Percentiles rank a stretch among this genome's conserved stretches.
Evolutionary conservation across 495 filamentous ascomycete species (phyloP).

Genomic region (Aspergillus saccharolyticus): DNA sequence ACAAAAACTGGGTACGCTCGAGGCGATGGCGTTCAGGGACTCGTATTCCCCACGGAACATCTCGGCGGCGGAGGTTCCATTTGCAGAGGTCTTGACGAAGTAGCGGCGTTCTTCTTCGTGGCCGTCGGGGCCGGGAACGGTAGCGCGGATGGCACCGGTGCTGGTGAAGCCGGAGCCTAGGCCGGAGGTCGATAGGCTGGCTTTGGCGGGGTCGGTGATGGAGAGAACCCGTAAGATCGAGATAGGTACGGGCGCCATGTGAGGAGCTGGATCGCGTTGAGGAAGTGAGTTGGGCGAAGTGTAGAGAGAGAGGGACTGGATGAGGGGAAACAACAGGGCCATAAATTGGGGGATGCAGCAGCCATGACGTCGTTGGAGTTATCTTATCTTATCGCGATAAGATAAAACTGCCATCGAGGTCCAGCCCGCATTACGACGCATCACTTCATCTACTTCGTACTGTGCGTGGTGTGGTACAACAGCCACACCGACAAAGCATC

Average conservation of each 20-base stretch:
- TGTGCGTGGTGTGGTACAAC: too few species aligned
- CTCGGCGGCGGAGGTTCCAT: slow-evolving; percentile 54
- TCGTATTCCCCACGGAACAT: slow-evolving; percentile 87
- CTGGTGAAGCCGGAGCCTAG: slow-evolving; percentile 73
- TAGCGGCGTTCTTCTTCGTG: slow-evolving; percentile 53
- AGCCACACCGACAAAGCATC: too few species aligned
- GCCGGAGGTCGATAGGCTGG: slow-evolving; percentile 50
- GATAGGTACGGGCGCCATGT: slow-evolving; percentile 41
- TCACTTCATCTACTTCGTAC: too few species aligned
- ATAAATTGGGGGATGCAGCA: neutral
- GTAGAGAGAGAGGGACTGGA: neutral
- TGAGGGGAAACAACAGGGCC: neutral
- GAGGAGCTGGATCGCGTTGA: neutral
- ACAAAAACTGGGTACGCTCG: slow-evolving; percentile 65
- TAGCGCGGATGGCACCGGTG: slow-evolving; percentile 62
- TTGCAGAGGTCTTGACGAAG: slow-evolving; percentile 74
- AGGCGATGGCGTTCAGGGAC: slow-evolving; percentile 75
- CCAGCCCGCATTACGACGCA: too few species aligned
- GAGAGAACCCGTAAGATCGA: slow-evolving; percentile 61
- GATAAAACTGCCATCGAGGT: too few species aligned
- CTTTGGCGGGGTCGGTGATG: slow-evolving; percentile 50
- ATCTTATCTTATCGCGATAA: slow-evolving; percentile 21
- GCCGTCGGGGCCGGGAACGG: slow-evolving; percentile 26
- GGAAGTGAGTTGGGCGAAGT: neutral
- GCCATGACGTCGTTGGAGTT: slow-evolving; percentile 20